Percentiles rank a stretch among this genome's conserved stretches.
These are phyloP conservation scores for Aspergillus cavernicola DNA, from an alignment of 495 filamentous ascomycete species.

Conservation along the genomic window DNA sequence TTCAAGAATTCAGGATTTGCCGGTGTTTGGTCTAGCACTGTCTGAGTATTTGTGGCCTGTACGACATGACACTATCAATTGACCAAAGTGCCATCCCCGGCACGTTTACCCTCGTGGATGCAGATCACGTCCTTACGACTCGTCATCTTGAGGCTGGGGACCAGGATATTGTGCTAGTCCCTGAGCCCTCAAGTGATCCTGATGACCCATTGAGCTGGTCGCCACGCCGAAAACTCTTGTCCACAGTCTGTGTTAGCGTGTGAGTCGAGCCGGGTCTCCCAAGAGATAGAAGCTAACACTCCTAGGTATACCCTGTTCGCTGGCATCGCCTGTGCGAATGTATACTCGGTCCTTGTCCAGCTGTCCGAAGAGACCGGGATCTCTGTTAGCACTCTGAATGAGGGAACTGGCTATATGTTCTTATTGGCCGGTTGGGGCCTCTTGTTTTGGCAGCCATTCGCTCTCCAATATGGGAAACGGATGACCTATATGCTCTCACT, in stretches of 20 bases:
- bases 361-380: conserved; percentile 54
- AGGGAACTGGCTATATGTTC: conserved; percentile 64
- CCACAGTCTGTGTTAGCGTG: conserved; percentile 46
- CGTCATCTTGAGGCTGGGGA: conserved; percentile 36
- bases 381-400: conserved; percentile 49
- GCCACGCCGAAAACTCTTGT: conserved; percentile 49
- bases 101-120: conserved; percentile 52
- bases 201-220: conserved; percentile 64
- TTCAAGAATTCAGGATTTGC: too few relatives aligned
- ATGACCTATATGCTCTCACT: conserved; percentile 57
- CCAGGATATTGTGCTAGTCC: conserved; percentile 56
- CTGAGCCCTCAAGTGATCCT: conserved; percentile 53
- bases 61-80: conserved; percentile 32
- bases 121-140: conserved; percentile 45
- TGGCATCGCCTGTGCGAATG: conserved; percentile 56
- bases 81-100: conserved; percentile 48
- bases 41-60: too few relatives aligned
- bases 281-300: not conserved
- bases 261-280: conserved; percentile 18
- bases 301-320: conserved; percentile 55
- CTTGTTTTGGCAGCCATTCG: conserved; percentile 67
- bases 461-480: conserved; percentile 65
- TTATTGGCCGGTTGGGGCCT: conserved; percentile 60
- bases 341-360: conserved; percentile 59
- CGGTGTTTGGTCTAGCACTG: too few relatives aligned